Conservation (phyloP, 805 yeast species). For the Scheffersomyces lignosus region DNA sequence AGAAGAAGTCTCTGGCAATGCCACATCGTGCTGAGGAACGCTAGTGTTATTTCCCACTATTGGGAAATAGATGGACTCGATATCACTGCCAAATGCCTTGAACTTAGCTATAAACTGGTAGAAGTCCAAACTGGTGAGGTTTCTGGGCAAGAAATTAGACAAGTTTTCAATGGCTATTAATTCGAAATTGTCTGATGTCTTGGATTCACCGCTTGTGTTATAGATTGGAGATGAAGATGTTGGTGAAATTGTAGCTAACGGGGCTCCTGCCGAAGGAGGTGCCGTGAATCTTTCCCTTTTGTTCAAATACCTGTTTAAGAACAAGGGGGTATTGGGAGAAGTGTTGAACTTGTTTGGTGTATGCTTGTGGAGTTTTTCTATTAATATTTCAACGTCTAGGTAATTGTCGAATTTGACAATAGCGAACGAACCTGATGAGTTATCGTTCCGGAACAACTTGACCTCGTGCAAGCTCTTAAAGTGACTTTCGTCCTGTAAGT, state of each 20-base stretch:
- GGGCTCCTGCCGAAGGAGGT: not conserved
- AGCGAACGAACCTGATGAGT: conserved; percentile 19
- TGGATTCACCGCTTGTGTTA: conserved; percentile 12
- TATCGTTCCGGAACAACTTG: conserved; percentile 18
- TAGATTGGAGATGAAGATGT: conserved; percentile 9
- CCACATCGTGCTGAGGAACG: conserved; percentile 27
- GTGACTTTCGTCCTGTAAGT: conserved; percentile 17
- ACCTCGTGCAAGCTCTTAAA: conserved; percentile 20
- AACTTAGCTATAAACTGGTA: conserved; percentile 45
- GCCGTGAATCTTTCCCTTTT: conserved; percentile 50
- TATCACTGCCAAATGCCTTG: conserved; percentile 40
- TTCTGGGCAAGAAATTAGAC: conserved; percentile 52
- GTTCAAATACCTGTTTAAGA: conserved; percentile 64
- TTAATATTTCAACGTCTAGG: conserved; percentile 32
- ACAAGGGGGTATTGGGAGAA: conserved; percentile 33
- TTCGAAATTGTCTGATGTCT: conserved; percentile 12
- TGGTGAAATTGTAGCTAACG: not conserved
- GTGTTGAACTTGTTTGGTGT: conserved; percentile 28
- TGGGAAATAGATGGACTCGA: conserved; percentile 58
- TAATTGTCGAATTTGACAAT: conserved; percentile 33
- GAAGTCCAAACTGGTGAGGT: conserved; percentile 9
- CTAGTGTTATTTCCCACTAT: conserved; percentile 10
- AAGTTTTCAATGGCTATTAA: conserved; percentile 42
- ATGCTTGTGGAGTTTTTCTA: conserved; percentile 15
- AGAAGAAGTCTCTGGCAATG: not conserved